Conservation (phyloP, 2,329 filamentous ascomycete genomes). For the Didymella exigua region DNA sequence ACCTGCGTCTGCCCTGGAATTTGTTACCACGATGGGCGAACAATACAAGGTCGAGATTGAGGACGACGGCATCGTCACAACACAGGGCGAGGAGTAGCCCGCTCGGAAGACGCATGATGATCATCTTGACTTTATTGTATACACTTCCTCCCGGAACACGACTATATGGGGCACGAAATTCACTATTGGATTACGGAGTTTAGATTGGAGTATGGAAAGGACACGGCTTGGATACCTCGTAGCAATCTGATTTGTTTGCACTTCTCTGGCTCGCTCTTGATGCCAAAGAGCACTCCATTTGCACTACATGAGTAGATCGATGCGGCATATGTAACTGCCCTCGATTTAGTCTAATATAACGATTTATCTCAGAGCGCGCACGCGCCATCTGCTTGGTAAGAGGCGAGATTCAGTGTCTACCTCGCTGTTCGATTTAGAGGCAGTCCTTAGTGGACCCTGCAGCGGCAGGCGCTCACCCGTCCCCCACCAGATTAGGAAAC, state of each 20-base stretch:
- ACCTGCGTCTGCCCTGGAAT: slow-evolving; percentile 70
- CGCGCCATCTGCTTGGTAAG: background rate
- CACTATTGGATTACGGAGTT: slow-evolving; percentile 2
- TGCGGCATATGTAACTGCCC: no score
- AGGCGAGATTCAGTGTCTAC: no score
- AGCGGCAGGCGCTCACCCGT: slow-evolving; percentile 5
- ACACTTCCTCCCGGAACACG: background rate
- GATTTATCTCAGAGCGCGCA: background rate
- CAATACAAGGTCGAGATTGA: slow-evolving; percentile 72
- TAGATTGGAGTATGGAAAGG: background rate
- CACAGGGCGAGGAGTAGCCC: slow-evolving; percentile 30
- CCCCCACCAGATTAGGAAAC: slow-evolving; percentile 8
- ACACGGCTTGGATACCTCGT: slow-evolving; percentile 4
- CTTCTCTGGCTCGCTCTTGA: background rate
- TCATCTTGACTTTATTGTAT: background rate
- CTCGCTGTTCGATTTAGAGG: background rate
- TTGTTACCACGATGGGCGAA: slow-evolving; percentile 67
- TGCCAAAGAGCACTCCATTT: background rate
- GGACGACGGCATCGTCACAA: slow-evolving; percentile 72
- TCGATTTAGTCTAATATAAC: no score
- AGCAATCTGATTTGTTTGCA: slow-evolving; percentile 1
- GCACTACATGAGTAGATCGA: no score
- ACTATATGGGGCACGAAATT: background rate
- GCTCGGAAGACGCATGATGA: background rate
- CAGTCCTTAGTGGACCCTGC: slow-evolving; percentile 12